A percentile compares a stretch with the other conserved stretches of the same genome.
phyloP scores from a whole-genome alignment of 805 yeast genomes.

The Hanseniaspora guilliermondii region DNA sequence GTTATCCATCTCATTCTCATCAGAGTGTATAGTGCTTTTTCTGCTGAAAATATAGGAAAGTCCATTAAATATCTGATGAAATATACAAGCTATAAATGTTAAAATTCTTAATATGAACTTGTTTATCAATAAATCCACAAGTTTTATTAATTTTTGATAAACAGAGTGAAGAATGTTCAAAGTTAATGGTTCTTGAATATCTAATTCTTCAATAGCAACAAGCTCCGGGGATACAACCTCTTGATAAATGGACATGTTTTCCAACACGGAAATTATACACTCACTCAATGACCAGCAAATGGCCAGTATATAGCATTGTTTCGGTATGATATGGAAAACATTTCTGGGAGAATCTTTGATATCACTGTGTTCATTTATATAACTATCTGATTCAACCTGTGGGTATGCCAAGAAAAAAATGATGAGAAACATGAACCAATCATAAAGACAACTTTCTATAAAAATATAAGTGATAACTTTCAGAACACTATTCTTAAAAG shows the following conservation, averaged over 20 bases:
- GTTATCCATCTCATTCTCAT: slow-evolving; percentile 7
- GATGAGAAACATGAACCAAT: slow-evolving; percentile 29
- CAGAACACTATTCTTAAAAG: slow-evolving; percentile 18
- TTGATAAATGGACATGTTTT: slow-evolving; percentile 21
- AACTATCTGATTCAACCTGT: slow-evolving; percentile 20
- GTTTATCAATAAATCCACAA: neutral
- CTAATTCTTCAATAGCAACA: slow-evolving; percentile 3
- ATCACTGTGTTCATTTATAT: neutral
- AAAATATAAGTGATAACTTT: slow-evolving; percentile 24
- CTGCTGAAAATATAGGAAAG: neutral
- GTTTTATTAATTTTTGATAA: neutral
- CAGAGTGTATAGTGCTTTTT: neutral
- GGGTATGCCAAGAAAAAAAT: slow-evolving; percentile 32
- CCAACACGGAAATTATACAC: slow-evolving; percentile 21
- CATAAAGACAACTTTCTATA: slow-evolving; percentile 26
- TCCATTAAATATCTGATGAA: neutral
- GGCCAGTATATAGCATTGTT: slow-evolving; percentile 32
- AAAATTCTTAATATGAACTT: neutral
- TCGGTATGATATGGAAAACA: slow-evolving; percentile 32
- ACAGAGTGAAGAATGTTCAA: neutral
- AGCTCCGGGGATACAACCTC: slow-evolving; percentile 17
- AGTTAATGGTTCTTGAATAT: neutral
- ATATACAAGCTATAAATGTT: neutral
- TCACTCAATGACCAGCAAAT: slow-evolving; percentile 29
- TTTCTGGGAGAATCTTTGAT: slow-evolving; percentile 2